Percentiles rank a stretch among this genome's conserved stretches.
Conservation (phyloP, 2,329 filamentous ascomycete genomes). For the Diaporthe sp. region DNA sequence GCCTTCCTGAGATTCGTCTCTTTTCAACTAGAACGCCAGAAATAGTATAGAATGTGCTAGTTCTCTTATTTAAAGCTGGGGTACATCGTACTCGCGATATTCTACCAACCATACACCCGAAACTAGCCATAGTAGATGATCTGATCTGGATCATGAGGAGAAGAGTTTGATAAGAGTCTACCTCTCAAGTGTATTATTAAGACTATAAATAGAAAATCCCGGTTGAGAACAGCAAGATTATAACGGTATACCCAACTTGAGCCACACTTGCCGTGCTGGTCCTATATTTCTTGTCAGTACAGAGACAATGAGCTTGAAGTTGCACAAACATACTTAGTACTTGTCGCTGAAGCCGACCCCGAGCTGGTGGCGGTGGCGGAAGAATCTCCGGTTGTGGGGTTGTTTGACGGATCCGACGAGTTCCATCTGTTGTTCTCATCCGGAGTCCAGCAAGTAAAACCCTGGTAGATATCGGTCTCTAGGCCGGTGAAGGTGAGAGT, state of each 20-base stretch:
- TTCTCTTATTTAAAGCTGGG: neutral
- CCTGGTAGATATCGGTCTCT: neutral
- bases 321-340: neutral
- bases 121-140: too few species aligned
- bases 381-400: neutral
- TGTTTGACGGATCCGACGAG: slow-evolving; percentile 15
- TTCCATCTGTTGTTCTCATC: slow-evolving; percentile 3
- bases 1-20: too few species aligned
- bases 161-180: neutral
- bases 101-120: too few species aligned
- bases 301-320: neutral
- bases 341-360: neutral
- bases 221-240: neutral
- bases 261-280: neutral
- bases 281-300: neutral
- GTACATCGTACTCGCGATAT: too few species aligned
- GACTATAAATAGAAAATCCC: neutral
- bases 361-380: neutral
- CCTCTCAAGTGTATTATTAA: neutral
- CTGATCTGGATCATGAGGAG: neutral
- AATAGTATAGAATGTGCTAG: neutral
- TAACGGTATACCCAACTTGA: neutral
- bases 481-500: neutral
- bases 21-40: neutral
- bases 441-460: slow-evolving; percentile 18